Evolutionary conservation across 2,329 filamentous ascomycete genomes (phyloP).

Genomic region (Pyrenochaeta sp.): DNA sequence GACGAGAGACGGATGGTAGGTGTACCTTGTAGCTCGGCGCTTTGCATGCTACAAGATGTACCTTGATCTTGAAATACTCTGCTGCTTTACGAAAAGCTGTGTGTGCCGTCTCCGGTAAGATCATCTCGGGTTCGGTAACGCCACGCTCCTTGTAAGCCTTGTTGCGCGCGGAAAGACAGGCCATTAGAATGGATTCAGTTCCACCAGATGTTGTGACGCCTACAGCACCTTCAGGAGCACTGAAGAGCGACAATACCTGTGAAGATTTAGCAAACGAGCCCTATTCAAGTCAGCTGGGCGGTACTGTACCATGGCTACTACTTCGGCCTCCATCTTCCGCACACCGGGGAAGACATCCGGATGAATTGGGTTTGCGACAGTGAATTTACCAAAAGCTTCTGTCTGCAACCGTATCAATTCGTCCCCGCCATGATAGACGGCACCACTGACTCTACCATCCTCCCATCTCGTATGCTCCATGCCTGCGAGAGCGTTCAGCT

Average conservation of each 20-base stretch:
- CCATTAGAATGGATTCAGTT: conserved; percentile 97
- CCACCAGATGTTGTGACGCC: conserved; percentile 92
- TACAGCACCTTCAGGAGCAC: conserved; percentile 82
- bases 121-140: conserved; percentile 95
- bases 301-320: conserved; percentile 88
- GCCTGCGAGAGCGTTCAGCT: conserved; percentile 77
- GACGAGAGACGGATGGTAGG: conserved; percentile 75
- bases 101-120: conserved; percentile 92
- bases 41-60: conserved; percentile 87
- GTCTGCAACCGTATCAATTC: conserved; percentile 84
- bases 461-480: conserved; percentile 98
- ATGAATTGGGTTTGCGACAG: conserved; percentile 94
- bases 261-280: conserved; percentile 9
- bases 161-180: conserved; percentile 86
- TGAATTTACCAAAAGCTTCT: conserved; percentile 92
- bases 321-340: conserved; percentile 98
- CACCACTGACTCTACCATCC: conserved; percentile 90
- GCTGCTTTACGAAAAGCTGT: conserved; percentile 96
- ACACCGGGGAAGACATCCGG: conserved; percentile 98
- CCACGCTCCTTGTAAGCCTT: conserved; percentile 86
- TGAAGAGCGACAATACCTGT: conserved; percentile 78
- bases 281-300: neutral
- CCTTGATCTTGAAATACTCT: conserved; percentile 95
- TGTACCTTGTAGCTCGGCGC: conserved; percentile 87
- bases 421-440: conserved; percentile 93